Base-by-base conservation (phyloP, 2,329 filamentous ascomycete species). In the Fusarium guadeloupense region DNA sequence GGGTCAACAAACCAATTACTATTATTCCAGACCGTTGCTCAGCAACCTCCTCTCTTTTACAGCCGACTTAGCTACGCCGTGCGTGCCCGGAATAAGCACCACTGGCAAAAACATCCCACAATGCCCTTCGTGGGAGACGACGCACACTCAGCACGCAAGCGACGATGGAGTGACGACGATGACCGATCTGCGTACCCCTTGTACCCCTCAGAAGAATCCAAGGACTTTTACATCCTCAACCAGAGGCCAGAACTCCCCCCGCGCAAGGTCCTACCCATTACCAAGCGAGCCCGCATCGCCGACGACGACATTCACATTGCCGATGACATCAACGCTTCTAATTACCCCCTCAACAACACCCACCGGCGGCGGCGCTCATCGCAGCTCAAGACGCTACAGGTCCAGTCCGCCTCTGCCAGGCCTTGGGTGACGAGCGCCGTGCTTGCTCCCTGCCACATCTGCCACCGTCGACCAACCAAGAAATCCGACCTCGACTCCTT, bases 401-500 rank as follows among this genome's bases (percentile, higher is more conserved):
- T 57, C 21, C 69, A 68, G 40, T 46, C 68, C 9, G 31, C 38
- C 16, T 54, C 44, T 9, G 54, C 47, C 10, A 65, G 37, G 14
- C 41, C 53, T 12, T 45, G 50, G 33, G 30, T 59, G 19, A 67
- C 54, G 34, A 49, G 59, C 23, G 55, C 71, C 4, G 63, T 75
- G 5, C 76, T 86, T 21, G 77, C 75, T 33, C 82, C 87, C 0
- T 91, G 89, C 72, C 86, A 90, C 75, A 84, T 90, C 61, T 91
- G 89, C 78, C 83, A 84, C 67, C 83, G 86, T 35, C 83, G 83
- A 48, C 89, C 89, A 2, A 87, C 81, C 46, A 85, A 85, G 64
- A 89, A 85, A 70, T 81, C 81, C 6, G 87, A 91, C 52, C 80
- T 91, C 28, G 87, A 89, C 71, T 85, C 83, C 9, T 90, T 86